Evolutionary conservation across 2,329 filamentous ascomycete species (phyloP).

Genomic region (Lojkania enalia): DNA sequence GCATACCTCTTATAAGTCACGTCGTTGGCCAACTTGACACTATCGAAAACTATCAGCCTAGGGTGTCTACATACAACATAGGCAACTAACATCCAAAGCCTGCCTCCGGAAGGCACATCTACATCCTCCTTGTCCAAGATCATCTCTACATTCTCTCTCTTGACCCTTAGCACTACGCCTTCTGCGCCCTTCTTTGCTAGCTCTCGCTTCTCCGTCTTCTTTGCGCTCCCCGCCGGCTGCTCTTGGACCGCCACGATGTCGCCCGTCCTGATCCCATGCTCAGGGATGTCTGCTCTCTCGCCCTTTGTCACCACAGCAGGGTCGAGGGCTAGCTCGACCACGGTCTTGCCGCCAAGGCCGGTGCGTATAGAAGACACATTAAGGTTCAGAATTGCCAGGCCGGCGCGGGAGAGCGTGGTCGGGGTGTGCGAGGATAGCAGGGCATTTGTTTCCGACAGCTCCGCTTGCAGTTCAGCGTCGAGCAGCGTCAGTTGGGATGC

Average conservation of each 20-base stretch:
- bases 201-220: slow-evolving; percentile 72
- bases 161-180: slow-evolving; percentile 71
- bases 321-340: slow-evolving; percentile 79
- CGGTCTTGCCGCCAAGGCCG: slow-evolving; percentile 85
- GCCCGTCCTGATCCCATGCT: slow-evolving; percentile 75
- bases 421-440: slow-evolving; percentile 71
- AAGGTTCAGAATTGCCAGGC: slow-evolving; percentile 79
- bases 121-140: slow-evolving; percentile 69
- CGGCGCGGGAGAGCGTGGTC: slow-evolving; percentile 70
- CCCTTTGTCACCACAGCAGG: slow-evolving; percentile 61
- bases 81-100: slow-evolving; percentile 64
- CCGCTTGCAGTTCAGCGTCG: slow-evolving; percentile 69
- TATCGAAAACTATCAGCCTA: slow-evolving; percentile 46
- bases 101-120: slow-evolving; percentile 56
- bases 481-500: slow-evolving; percentile 71
- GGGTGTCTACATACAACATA: slow-evolving; percentile 2
- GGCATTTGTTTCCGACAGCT: slow-evolving; percentile 69
- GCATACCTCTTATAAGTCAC: slow-evolving; percentile 64
- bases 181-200: slow-evolving; percentile 68
- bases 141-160: slow-evolving; percentile 62
- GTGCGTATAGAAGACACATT: slow-evolving; percentile 76
- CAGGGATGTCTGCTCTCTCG: slow-evolving; percentile 61
- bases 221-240: slow-evolving; percentile 70
- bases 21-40: slow-evolving; percentile 68
- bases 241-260: slow-evolving; percentile 78